Evolutionary conservation across 495 filamentous ascomycete genomes (phyloP).

Genomic region (Emericellopsis terricola): DNA sequence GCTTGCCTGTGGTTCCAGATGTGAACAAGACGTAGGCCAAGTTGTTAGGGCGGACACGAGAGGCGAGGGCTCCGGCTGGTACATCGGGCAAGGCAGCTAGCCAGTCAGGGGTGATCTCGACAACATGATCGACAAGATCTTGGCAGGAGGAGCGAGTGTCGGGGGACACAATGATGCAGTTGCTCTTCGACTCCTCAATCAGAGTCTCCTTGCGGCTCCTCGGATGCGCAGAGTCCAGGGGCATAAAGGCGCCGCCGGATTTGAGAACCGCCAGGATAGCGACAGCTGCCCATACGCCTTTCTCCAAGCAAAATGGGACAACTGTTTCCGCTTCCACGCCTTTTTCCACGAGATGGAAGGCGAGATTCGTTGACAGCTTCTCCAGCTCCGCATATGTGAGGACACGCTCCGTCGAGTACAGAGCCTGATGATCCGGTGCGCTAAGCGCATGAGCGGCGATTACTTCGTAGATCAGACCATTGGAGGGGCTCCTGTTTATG

Average conservation of each 20-base stretch:
- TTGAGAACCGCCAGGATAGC: conserved; percentile 34
- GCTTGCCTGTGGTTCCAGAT: no score
- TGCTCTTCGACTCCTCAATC: conserved; percentile 4
- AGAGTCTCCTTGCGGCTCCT: conserved; percentile 26
- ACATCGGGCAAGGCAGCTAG: background rate
- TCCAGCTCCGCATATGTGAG: background rate
- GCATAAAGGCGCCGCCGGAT: conserved; percentile 39
- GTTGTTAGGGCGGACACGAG: conserved; percentile 21
- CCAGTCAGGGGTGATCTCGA: background rate
- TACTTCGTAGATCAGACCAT: no score
- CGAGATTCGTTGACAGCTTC: background rate
- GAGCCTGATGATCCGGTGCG: background rate
- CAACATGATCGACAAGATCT: background rate
- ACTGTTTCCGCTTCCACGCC: conserved; percentile 1
- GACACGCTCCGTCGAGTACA: background rate
- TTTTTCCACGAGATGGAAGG: background rate
- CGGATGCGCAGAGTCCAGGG: no score
- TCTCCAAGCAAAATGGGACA: conserved; percentile 1
- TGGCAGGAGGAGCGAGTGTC: background rate
- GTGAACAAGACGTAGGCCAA: conserved; percentile 26
- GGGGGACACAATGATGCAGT: no score
- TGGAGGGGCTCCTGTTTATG: no score
- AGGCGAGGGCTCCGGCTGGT: background rate
- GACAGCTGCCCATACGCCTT: conserved; percentile 18
- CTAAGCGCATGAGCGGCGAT: background rate